phyloP scores from a whole-genome alignment of 495 filamentous ascomycete genomes.

The Alectoria sarmentosa region DNA sequence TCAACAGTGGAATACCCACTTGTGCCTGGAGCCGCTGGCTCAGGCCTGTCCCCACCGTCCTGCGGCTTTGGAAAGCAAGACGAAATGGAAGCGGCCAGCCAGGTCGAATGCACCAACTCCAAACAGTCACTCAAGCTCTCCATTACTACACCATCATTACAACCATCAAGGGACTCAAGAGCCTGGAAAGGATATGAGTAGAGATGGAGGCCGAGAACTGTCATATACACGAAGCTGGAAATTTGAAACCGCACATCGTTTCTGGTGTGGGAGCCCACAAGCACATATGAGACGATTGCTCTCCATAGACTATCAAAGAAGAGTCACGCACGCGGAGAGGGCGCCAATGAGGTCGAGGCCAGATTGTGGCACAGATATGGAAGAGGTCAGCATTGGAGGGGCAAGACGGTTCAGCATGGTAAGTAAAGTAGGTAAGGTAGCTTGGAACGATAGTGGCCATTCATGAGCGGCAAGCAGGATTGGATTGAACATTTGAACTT shows the following conservation, averaged over 20 bases:
- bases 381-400: slow-evolving; percentile 13
- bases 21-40: slow-evolving; percentile 17
- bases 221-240: slow-evolving; percentile 12
- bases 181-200: slow-evolving; percentile 2
- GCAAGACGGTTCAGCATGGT: not conserved
- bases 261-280: slow-evolving; percentile 14
- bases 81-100: slow-evolving; percentile 27
- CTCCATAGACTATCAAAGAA: not conserved
- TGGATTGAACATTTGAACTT: too few species aligned
- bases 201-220: not conserved
- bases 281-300: slow-evolving; percentile 12
- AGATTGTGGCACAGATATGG: slow-evolving; percentile 10
- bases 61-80: slow-evolving; percentile 25
- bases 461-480: slow-evolving; percentile 15
- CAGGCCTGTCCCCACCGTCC: slow-evolving; percentile 19
- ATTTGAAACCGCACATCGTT: slow-evolving; percentile 18
- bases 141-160: slow-evolving; percentile 21
- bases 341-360: slow-evolving; percentile 15
- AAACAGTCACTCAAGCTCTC: slow-evolving; percentile 24
- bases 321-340: slow-evolving; percentile 1
- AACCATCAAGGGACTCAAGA: slow-evolving; percentile 7
- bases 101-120: slow-evolving; percentile 23
- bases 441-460: slow-evolving; percentile 11
- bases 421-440: too few species aligned
- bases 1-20: not conserved